Evolutionary conservation across 352 stramenopile species (phyloP).

Genomic region (Globisporangium splendens): DNA sequence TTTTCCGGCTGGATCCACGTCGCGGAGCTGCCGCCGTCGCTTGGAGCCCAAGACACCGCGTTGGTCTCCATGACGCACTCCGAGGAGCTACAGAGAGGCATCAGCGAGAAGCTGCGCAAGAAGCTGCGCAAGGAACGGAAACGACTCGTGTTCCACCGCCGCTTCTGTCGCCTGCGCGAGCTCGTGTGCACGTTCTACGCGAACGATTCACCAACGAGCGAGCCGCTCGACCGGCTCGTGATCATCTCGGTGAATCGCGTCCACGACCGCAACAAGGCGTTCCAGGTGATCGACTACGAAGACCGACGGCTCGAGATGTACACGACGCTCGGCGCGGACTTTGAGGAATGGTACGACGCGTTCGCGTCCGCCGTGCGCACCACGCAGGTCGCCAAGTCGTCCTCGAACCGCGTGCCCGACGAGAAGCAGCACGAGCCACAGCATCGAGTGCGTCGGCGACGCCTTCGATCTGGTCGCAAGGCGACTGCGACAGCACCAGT

Average conservation of each 20-base stretch:
- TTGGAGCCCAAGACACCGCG: too few relatives aligned
- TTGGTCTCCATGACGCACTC: too few relatives aligned
- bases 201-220: conserved; percentile 14
- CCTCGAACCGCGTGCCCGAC: not conserved
- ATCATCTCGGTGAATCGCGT: conserved; percentile 36
- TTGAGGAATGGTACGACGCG: conserved; percentile 41
- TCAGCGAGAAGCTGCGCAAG: not conserved
- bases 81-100: not conserved
- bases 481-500: not conserved
- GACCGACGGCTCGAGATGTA: conserved; percentile 35
- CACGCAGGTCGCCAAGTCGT: conserved; percentile 33
- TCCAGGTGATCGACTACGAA: conserved; percentile 42
- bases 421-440: not conserved
- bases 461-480: not conserved
- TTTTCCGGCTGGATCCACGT: conserved; percentile 43
- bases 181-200: conserved; percentile 42
- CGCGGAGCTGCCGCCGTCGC: conserved; percentile 3
- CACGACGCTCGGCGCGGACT: conserved; percentile 34
- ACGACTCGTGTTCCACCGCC: conserved; percentile 18
- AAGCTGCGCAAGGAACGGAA: not conserved
- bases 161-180: conserved; percentile 38
- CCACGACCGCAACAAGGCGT: conserved; percentile 47
- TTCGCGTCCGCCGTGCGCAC: conserved; percentile 31
- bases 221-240: conserved; percentile 26
- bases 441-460: not conserved